Evolutionary conservation across 1,139 yeast genomes (phyloP), one percentile per base, ranked within the genome.

Genomic region (Eremothecium sinecaudum): DNA sequence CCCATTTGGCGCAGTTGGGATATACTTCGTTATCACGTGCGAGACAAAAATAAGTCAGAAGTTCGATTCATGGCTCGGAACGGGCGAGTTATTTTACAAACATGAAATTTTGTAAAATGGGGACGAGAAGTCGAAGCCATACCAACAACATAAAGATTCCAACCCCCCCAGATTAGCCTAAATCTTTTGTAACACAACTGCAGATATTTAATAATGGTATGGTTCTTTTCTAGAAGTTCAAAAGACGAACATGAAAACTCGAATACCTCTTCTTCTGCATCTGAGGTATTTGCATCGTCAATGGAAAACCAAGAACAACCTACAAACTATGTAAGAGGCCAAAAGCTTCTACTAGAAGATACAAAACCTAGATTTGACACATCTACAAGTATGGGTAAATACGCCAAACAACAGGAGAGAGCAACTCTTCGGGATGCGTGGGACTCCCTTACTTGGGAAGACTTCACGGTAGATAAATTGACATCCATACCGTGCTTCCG

Each of bases 401-500:
- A 30, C 22, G 48, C 48, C 17, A 33, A 47, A 3, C 45, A 44
- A 6, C 46, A 47, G 7, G 56, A 56, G 24, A 45, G 46, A 18
- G 43, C 50, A 1, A 51, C 59, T 17, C 41, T 64, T 12, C 52
- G 50, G 25, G 46, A 49, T 33, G 66, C 67, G 0, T 48, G 61
- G 39, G 44, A 47, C 5, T 36, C 58, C 2, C 49, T 66, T 8
- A 38, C 50, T 2, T 26, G 48, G 22, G 61, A 64, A 0, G 93
- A 83, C 52, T 79, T 86, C 53, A 61, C 69, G 7, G 47, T 74
- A 6, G 64, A 64, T 3, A 66, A 70, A 29, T 63, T 79, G 39
- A 67, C 75, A 12, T 61, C 65, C 37, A 81, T 86, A 56, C 95
- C 97, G 2, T 87, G 97, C 57, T 83, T 87, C 57, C 66, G 95